phyloP scores from a whole-genome alignment of 148 eudicot genomes.

The Rhododendron griersonianum region DNA sequence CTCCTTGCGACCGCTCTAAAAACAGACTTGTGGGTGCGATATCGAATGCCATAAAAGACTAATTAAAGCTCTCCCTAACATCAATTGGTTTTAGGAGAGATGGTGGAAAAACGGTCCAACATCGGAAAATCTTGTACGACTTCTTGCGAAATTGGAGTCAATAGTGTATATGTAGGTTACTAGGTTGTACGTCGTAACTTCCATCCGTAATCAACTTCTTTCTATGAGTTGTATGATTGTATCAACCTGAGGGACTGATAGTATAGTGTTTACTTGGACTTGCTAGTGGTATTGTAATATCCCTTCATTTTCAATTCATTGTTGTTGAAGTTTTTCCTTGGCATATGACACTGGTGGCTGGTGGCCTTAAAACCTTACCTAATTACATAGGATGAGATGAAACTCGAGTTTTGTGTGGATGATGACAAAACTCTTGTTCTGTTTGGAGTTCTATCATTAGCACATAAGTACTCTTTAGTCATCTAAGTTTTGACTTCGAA shows the following conservation, averaged over 20 bases:
- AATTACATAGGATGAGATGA: neutral
- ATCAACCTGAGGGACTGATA: neutral
- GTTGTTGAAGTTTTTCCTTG: neutral
- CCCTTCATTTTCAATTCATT: neutral
- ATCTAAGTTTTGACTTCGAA: neutral
- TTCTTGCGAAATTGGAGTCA: no score
- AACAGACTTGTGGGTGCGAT: no score
- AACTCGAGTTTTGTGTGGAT: neutral
- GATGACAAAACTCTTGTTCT: neutral
- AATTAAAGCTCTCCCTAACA: no score
- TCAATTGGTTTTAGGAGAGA: no score
- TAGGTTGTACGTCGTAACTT: neutral
- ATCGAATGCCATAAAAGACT: no score
- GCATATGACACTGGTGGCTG: neutral
- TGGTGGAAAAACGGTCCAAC: no score
- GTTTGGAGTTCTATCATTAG: neutral
- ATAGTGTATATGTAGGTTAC: no score
- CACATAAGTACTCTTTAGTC: neutral
- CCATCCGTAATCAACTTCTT: neutral
- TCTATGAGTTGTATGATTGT: neutral
- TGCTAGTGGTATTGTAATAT: neutral
- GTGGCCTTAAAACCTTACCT: neutral
- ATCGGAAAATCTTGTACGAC: no score
- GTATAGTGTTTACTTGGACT: neutral
- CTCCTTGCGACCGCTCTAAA: no score